Evolutionary conservation across 495 filamentous ascomycete species (phyloP), one percentile per base, ranked within the genome.

Genomic region (Bacidia gigantensis): DNA sequence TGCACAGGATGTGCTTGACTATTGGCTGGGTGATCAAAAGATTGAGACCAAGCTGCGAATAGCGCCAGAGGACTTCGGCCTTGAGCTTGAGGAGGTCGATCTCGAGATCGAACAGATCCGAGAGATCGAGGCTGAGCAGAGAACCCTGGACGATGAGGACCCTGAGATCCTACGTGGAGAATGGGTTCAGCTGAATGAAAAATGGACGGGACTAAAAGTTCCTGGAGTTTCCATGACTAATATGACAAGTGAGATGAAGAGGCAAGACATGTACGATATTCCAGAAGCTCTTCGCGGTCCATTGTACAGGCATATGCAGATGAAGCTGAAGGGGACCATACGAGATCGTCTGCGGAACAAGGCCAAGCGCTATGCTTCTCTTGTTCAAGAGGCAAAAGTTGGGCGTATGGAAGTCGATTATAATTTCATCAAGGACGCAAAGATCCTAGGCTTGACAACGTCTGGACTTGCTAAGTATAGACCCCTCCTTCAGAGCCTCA

Each of bases 401-500:
- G 72, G 77, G 2, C 71, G 63, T 47, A 78, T 74, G 76, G 77
- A 86, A 64, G 51, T 67, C 53, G 69, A 83, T 59, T 55, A 66
- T 46, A 57, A 63, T 10, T 62, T 77, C 22, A 64, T 86, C 2
- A 60, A 67, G 44, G 56, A 68, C 3, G 67, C 75, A 7, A 84
- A 78, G 56, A 52, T 88, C 1, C 68, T 89, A 47, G 85, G 84
- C 9, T 76, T 86, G 72, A 89, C 85, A 3, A 84, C 80, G 0
- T 88, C 90, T 0, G 92, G 92, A 2, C 63, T 96, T n/a, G 86
- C 81, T 60, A 96, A 96, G 58, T 89, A 92, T 56, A 78, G 90
- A 17, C 79, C 69, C 1, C 68, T 94, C 0, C 65, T 97, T 21
- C 76, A 84, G 11, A 79, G 78, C 22, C 54, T 94, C 17, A 69